These are phyloP conservation scores for Priceomyces castillae DNA, from an alignment of 805 yeast genomes.

Conservation along the genomic window DNA sequence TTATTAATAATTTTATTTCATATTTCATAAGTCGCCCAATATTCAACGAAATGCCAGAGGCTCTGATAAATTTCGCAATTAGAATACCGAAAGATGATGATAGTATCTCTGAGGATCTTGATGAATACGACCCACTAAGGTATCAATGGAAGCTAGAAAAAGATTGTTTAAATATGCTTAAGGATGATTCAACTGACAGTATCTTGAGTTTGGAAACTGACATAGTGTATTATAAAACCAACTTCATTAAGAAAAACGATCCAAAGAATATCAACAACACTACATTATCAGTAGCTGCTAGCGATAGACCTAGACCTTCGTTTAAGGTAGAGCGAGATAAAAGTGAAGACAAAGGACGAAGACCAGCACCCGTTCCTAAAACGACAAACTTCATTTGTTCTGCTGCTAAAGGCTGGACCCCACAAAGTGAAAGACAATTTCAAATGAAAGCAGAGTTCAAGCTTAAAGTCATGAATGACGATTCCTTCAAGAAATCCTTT, in stretches of 20 bases:
- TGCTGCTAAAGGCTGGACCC: constrained; percentile 40
- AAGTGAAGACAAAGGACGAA: constrained; percentile 9
- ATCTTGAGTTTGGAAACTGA: constrained; percentile 39
- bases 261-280: constrained; percentile 10
- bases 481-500: constrained; percentile 32
- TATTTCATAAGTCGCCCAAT: constrained; percentile 44
- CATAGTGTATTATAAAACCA: constrained; percentile 43
- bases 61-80: constrained; percentile 32
- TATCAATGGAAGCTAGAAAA: constrained; percentile 31
- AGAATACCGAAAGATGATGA: constrained; percentile 13
- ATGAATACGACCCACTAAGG: constrained; percentile 13
- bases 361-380: constrained; percentile 4
- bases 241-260: constrained; percentile 31
- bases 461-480: constrained; percentile 36
- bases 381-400: constrained; percentile 32
- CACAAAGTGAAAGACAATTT: constrained; percentile 26
- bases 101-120: constrained; percentile 8
- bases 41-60: constrained; percentile 44
- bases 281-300: constrained; percentile 5
- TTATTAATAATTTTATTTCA: constrained; percentile 35
- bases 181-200: constrained; percentile 24
- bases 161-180: constrained; percentile 33
- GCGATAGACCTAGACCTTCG: constrained; percentile 32
- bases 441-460: constrained; percentile 32
- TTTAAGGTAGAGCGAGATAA: constrained; percentile 25